A percentile compares a stretch with the other conserved stretches of the same genome.
These are phyloP conservation scores for Gyrodon lividus DNA, from an alignment of 768 basidiomycete genomes.

Conservation along the genomic window DNA sequence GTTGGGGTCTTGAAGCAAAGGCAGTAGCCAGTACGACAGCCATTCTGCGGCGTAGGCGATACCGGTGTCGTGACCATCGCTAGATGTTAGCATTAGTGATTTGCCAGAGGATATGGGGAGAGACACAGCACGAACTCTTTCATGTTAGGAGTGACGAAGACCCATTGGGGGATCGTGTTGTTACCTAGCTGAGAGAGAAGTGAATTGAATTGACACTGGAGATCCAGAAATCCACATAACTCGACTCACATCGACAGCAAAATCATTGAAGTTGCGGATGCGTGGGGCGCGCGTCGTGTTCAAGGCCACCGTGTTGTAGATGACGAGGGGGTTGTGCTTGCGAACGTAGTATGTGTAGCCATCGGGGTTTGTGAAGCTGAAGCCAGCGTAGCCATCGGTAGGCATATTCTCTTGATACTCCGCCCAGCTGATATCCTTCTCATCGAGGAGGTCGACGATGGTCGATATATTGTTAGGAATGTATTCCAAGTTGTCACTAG, in stretches of 20 bases:
- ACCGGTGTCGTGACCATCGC: constrained; percentile 60
- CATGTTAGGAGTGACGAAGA: constrained; percentile 61
- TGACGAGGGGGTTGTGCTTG: constrained; percentile 53
- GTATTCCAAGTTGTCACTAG: constrained; percentile 37
- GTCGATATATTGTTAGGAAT: constrained; percentile 51
- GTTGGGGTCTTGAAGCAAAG: constrained; percentile 45
- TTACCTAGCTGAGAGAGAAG: constrained; percentile 27
- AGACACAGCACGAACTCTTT: constrained; percentile 16
- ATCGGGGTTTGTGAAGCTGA: constrained; percentile 29
- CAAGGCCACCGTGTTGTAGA: constrained; percentile 48
- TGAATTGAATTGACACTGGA: not conserved
- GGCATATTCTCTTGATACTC: constrained; percentile 61
- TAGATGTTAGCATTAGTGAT: constrained; percentile 16
- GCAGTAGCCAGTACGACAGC: constrained; percentile 49
- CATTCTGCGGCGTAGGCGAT: constrained; percentile 47
- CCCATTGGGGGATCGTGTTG: constrained; percentile 52
- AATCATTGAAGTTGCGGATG: constrained; percentile 61
- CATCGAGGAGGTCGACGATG: constrained; percentile 57
- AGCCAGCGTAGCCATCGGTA: constrained; percentile 43
- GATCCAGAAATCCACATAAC: not conserved
- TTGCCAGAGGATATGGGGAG: not conserved
- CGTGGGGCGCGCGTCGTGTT: constrained; percentile 40
- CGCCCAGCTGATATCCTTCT: constrained; percentile 57
- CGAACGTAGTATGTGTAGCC: constrained; percentile 50
- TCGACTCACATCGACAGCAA: constrained; percentile 46